Conservation (phyloP, 768 basidiomycete species). For the Hypsizygus marmoreus region DNA sequence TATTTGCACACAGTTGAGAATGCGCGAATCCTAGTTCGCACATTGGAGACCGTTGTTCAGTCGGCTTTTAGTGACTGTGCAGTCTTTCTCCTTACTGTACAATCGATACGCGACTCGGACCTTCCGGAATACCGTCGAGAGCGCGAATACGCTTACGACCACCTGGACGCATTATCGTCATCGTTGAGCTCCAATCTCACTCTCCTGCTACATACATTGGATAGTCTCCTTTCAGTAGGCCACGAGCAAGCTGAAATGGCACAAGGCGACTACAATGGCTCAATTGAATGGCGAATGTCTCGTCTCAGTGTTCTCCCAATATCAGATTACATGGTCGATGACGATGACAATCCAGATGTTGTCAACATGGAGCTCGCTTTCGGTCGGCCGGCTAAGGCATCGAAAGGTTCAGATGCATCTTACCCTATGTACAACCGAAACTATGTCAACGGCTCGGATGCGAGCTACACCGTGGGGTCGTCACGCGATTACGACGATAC, state of each 20-base stretch:
- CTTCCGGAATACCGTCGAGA: conserved; percentile 30
- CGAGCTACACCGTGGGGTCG: conserved; percentile 4
- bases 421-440: conserved; percentile 17
- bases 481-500: conserved; percentile 11
- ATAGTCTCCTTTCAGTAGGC: conserved; percentile 62
- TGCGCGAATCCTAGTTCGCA: conserved; percentile 67
- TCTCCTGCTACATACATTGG: conserved; percentile 58
- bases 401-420: conserved; percentile 2
- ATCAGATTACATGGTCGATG: conserved; percentile 27
- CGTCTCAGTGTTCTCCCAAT: conserved; percentile 61
- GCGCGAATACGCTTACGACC: conserved; percentile 39
- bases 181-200: conserved; percentile 60
- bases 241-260: conserved; percentile 72
- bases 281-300: conserved; percentile 79
- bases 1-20: conserved; percentile 70
- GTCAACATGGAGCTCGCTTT: conserved; percentile 57
- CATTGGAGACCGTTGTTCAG: conserved; percentile 70
- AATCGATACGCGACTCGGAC: conserved; percentile 48
- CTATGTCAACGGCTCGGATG: conserved; percentile 22
- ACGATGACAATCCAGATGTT: conserved; percentile 37
- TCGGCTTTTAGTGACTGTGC: conserved; percentile 74
- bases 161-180: conserved; percentile 49
- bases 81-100: conserved; percentile 58
- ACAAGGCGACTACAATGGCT: conserved; percentile 69
- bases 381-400: conserved; percentile 8